These are phyloP conservation scores for Populus hybrid DNA, from an alignment of 441 rosid species.

Conservation along the genomic window DNA sequence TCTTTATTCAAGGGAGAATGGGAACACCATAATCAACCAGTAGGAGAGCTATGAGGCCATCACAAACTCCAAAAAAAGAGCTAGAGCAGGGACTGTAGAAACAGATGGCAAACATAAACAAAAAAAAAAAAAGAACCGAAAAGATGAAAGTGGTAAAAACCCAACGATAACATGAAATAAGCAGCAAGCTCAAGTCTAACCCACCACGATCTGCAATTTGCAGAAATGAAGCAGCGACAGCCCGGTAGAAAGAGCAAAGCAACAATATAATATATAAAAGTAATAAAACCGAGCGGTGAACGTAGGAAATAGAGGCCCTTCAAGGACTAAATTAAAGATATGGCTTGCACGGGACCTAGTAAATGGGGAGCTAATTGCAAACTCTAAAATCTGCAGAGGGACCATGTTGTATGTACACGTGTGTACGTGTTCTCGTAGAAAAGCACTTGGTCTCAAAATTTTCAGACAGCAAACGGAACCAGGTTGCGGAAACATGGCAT, in stretches of 20 bases:
- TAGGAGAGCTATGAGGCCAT: not conserved
- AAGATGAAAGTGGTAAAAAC: too few relatives aligned
- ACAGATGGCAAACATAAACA: not conserved
- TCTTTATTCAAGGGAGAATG: too few relatives aligned
- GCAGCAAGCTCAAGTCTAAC: not conserved
- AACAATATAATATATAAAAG: too few relatives aligned
- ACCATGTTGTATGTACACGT: not conserved
- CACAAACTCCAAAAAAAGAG: not conserved
- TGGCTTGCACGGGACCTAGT: not conserved
- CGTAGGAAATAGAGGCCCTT: not conserved
- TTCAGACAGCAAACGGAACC: slow-evolving; percentile 32
- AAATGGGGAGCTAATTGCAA: slow-evolving; percentile 1
- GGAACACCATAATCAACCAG: not conserved
- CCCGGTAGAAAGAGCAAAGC: too few relatives aligned
- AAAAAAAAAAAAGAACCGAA: too few relatives aligned
- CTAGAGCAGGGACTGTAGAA: not conserved
- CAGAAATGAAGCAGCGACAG: not conserved
- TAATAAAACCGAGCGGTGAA: too few relatives aligned
- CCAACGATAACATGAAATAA: too few relatives aligned
- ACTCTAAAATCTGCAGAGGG: slow-evolving; percentile 7
- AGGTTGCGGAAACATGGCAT: slow-evolving; percentile 9
- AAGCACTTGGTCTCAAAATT: slow-evolving; percentile 35
- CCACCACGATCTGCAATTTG: not conserved
- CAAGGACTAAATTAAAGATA: not conserved
- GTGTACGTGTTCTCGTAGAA: slow-evolving; percentile 15